Percentiles rank a stretch among this genome's conserved stretches.
Evolutionary conservation across 345 rosid species (phyloP).

Genomic region (Populus euphratica): DNA sequence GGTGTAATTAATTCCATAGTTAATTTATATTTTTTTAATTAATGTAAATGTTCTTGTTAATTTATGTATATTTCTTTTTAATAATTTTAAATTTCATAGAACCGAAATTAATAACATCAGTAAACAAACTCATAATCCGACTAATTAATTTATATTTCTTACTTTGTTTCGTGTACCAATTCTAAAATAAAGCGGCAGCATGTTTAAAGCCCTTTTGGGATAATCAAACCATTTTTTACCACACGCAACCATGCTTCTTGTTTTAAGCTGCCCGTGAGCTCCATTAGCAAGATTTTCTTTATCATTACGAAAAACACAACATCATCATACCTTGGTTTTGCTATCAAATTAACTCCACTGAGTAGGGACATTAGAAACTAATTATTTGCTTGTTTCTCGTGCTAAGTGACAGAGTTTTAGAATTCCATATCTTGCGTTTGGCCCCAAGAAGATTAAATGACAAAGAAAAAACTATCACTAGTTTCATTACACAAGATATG

Average conservation of each 20-base stretch:
- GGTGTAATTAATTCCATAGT: too few relatives aligned
- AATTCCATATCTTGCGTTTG: neutral
- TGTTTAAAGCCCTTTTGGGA: conserved; percentile 3
- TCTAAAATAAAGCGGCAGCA: neutral
- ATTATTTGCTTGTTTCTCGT: neutral
- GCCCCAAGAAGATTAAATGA: neutral
- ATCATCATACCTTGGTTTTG: neutral
- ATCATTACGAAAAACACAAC: neutral
- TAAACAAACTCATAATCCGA: too few relatives aligned
- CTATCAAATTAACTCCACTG: too few relatives aligned
- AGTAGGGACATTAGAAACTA: neutral
- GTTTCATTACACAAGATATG: neutral
- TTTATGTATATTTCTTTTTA: fast-evolving
- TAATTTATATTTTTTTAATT: too few relatives aligned
- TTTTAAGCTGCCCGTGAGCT: neutral
- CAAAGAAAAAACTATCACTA: too few relatives aligned
- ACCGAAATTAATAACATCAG: too few relatives aligned
- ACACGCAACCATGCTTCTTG: neutral
- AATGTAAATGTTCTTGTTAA: too few relatives aligned
- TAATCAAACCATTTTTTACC: neutral
- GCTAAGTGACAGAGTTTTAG: neutral
- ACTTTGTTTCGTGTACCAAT: neutral
- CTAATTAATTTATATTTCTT: neutral
- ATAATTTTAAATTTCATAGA: too few relatives aligned
- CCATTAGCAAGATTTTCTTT: neutral